A percentile compares a stretch with the other conserved stretches of the same genome.
Conservation (phyloP, 805 yeast species). For the Candida qinlingensis region DNA sequence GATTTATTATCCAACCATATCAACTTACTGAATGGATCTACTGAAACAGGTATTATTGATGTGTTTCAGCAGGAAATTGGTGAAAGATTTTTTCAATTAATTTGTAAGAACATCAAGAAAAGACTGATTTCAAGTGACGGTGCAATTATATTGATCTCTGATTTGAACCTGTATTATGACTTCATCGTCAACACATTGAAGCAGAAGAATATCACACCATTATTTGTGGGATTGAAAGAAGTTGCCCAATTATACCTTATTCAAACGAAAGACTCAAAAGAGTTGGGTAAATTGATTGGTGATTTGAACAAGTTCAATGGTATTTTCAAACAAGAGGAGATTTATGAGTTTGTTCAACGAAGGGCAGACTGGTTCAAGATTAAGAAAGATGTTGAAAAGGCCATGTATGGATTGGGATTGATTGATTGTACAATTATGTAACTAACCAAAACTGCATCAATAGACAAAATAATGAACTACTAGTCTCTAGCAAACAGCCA, state of each 20-base stretch:
- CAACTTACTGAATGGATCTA: slow-evolving; percentile 66
- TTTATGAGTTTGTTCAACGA: slow-evolving; percentile 85
- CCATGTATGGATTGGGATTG: slow-evolving; percentile 86
- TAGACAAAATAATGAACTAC: too few species aligned
- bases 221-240: slow-evolving; percentile 74
- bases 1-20: slow-evolving; percentile 65
- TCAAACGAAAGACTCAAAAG: slow-evolving; percentile 68
- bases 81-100: slow-evolving; percentile 68
- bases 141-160: slow-evolving; percentile 76
- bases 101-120: slow-evolving; percentile 72
- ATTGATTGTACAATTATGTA: slow-evolving; percentile 67
- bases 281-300: slow-evolving; percentile 75
- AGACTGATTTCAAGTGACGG: slow-evolving; percentile 75
- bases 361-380: slow-evolving; percentile 82
- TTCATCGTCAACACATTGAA: slow-evolving; percentile 56
- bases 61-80: slow-evolving; percentile 94
- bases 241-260: slow-evolving; percentile 82
- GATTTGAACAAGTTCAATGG: slow-evolving; percentile 86
- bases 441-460: neutral
- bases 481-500: too few species aligned
- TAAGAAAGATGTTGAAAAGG: slow-evolving; percentile 78
- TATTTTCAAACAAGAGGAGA: slow-evolving; percentile 85
- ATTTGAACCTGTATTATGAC: slow-evolving; percentile 70
- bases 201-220: slow-evolving; percentile 65
- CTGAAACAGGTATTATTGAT: slow-evolving; percentile 84